These are phyloP conservation scores for Neurospora tetraspora DNA, from an alignment of 495 filamentous ascomycete genomes.

Conservation along the genomic window DNA sequence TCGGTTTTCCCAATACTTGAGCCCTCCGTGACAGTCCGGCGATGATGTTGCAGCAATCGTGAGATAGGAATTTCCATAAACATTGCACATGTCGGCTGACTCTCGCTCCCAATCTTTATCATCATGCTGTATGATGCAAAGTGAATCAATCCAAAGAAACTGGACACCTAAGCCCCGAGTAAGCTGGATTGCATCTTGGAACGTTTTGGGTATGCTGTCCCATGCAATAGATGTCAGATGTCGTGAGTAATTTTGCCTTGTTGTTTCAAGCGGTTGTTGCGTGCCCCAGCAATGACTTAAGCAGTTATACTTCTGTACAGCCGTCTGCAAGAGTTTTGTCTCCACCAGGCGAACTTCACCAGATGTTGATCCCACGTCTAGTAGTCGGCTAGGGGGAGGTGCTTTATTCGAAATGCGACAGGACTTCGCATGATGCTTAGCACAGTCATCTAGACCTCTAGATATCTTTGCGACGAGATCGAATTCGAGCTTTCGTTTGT, in stretches of 20 bases:
- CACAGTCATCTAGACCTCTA: background rate
- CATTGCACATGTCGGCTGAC: conserved; percentile 12
- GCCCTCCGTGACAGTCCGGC: background rate
- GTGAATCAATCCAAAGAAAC: conserved; percentile 28
- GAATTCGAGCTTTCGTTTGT: fast-evolving
- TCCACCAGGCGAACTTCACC: background rate
- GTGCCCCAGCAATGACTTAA: conserved; percentile 6
- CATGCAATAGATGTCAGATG: conserved; percentile 3
- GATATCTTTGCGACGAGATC: background rate
- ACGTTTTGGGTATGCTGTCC: conserved; percentile 9
- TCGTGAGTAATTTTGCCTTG: background rate
- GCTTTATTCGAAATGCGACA: background rate
- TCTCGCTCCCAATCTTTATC: conserved; percentile 16
- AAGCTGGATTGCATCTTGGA: conserved; percentile 17
- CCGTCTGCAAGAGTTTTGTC: background rate
- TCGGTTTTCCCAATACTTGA: background rate
- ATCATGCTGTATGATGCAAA: conserved; percentile 22
- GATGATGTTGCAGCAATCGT: conserved; percentile 13
- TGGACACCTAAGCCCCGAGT: conserved; percentile 11
- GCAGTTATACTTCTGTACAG: background rate
- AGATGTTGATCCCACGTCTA: background rate
- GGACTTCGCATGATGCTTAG: background rate
- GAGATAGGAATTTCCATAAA: conserved; percentile 15
- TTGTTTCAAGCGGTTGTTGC: background rate
- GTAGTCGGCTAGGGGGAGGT: background rate